phyloP scores from a whole-genome alignment of 768 basidiomycete genomes.

The Lactarius quietus region DNA sequence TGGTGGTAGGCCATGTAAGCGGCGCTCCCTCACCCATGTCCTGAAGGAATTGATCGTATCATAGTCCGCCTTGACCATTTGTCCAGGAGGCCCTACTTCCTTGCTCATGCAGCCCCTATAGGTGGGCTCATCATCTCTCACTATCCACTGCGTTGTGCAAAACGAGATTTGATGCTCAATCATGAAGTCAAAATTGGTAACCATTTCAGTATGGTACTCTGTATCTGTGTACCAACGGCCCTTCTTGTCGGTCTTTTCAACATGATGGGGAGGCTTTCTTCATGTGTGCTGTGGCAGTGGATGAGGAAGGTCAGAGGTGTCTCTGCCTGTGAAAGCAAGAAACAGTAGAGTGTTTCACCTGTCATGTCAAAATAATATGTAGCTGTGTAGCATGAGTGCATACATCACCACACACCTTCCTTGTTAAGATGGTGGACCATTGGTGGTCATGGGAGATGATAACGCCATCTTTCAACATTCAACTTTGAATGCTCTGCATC shows the following conservation, averaged over 20 bases:
- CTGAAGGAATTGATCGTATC: conserved; percentile 43
- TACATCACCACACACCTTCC: conserved; percentile 44
- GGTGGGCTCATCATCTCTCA: conserved; percentile 59
- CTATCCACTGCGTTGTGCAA: conserved; percentile 51
- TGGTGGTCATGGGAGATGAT: too few species aligned
- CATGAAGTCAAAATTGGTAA: conserved; percentile 67
- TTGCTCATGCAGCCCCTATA: conserved; percentile 70
- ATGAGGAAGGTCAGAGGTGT: conserved; percentile 46
- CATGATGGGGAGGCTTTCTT: conserved; percentile 49
- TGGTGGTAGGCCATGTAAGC: too few species aligned
- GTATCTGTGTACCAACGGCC: conserved; percentile 36
- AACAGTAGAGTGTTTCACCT: too few species aligned
- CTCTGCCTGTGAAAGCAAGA: too few species aligned
- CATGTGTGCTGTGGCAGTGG: conserved; percentile 52
- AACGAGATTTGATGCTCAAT: conserved; percentile 48
- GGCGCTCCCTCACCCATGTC: conserved; percentile 45
- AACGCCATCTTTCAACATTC: conserved; percentile 42
- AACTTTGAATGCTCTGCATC: too few species aligned
- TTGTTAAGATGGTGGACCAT: conserved; percentile 65
- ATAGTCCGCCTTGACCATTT: conserved; percentile 40
- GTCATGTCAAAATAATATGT: too few species aligned
- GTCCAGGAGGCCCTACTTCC: conserved; percentile 38
- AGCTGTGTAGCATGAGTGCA: conserved; percentile 14
- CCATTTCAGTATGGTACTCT: conserved; percentile 55
- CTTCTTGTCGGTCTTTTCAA: conserved; percentile 36